Conservation (phyloP, 768 basidiomycete genomes). For the Auricularia cornea region DNA sequence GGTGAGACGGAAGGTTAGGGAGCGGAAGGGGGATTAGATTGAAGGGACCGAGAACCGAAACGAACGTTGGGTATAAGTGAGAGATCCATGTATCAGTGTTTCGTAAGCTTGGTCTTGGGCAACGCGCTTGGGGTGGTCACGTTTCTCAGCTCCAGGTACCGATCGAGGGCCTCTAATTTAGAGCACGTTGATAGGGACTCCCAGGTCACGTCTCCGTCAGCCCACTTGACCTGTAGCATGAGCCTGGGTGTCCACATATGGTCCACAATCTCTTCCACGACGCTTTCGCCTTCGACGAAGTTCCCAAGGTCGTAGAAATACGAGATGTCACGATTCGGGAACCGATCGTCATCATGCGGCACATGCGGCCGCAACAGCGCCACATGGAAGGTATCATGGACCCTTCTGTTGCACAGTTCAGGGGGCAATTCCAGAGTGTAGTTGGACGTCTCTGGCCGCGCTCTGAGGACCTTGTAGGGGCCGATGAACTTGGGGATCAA, state of each 20-base stretch:
- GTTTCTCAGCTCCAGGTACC: slow-evolving; percentile 19
- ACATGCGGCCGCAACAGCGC: slow-evolving; percentile 6
- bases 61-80: too few species aligned
- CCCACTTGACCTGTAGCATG: slow-evolving; percentile 24
- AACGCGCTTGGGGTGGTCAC: too few species aligned
- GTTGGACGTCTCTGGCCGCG: slow-evolving; percentile 6
- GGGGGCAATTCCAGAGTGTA: slow-evolving; percentile 7
- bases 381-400: slow-evolving; percentile 9
- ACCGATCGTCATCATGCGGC: slow-evolving; percentile 8
- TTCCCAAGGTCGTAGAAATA: slow-evolving; percentile 30
- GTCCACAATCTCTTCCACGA: slow-evolving; percentile 27
- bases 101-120: too few species aligned
- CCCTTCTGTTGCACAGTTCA: slow-evolving; percentile 6
- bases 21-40: too few species aligned
- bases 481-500: slow-evolving; percentile 32
- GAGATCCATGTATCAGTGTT: too few species aligned
- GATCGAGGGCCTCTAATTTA: slow-evolving; percentile 22
- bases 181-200: slow-evolving; percentile 19
- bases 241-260: slow-evolving; percentile 12
- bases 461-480: slow-evolving; percentile 24
- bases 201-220: slow-evolving; percentile 26
- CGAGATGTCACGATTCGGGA: slow-evolving; percentile 12
- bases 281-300: slow-evolving; percentile 26
- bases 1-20: too few species aligned
- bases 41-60: too few species aligned